Conservation (phyloP, 768 basidiomycete genomes). For the Phlebiopsis flavidoalba region DNA sequence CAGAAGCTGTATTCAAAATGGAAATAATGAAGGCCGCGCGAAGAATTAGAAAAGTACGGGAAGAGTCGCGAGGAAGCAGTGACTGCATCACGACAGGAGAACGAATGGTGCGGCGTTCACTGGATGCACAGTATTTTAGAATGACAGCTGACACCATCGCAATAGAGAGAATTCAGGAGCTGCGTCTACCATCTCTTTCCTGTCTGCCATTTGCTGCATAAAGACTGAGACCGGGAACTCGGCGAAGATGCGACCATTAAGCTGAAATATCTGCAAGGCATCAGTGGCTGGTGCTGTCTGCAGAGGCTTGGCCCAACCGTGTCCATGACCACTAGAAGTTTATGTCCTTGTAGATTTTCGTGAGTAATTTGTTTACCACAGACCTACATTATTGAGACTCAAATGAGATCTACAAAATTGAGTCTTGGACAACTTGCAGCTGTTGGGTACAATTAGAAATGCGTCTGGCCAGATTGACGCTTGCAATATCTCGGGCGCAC, state of each 20-base stretch:
- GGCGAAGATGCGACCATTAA: slow-evolving; percentile 59
- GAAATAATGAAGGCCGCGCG: slow-evolving; percentile 77
- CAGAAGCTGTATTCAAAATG: slow-evolving; percentile 61
- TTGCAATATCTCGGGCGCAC: not conserved
- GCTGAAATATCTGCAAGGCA: slow-evolving; percentile 68
- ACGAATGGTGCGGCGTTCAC: slow-evolving; percentile 39
- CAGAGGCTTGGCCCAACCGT: slow-evolving; percentile 27
- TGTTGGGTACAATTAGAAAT: not conserved
- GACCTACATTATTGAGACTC: not conserved
- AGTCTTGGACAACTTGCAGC: not conserved
- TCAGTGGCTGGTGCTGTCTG: slow-evolving; percentile 56
- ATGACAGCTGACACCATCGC: too few relatives aligned
- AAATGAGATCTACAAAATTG: not conserved
- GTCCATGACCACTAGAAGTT: slow-evolving; percentile 20
- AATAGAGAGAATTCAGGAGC: slow-evolving; percentile 48
- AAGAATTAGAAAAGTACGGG: slow-evolving; percentile 68
- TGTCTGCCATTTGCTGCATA: slow-evolving; percentile 40
- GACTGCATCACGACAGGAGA: slow-evolving; percentile 45
- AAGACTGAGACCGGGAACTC: slow-evolving; percentile 59
- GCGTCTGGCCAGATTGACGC: not conserved
- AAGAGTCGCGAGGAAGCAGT: slow-evolving; percentile 42
- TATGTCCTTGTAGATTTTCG: not conserved
- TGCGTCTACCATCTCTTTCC: slow-evolving; percentile 43
- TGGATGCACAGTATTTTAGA: too few relatives aligned
- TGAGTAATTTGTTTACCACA: not conserved